Conservation (phyloP, 2,329 filamentous ascomycete genomes). For the Byssothecium circinans region DNA sequence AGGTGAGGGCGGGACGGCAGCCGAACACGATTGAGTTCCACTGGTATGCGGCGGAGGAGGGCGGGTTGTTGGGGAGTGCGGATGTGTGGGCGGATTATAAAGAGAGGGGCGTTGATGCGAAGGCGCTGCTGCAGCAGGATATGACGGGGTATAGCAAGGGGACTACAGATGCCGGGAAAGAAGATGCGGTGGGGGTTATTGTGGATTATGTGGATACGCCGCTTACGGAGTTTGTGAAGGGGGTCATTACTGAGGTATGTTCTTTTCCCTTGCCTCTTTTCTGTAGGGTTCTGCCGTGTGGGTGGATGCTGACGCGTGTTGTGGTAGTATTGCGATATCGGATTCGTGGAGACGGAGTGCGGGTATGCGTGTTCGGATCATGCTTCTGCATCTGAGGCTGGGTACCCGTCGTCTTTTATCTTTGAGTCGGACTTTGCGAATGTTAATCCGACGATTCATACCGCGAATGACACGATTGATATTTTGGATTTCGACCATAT, state of each 20-base stretch:
- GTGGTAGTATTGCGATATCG: conserved; percentile 75
- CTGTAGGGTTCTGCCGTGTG: neutral
- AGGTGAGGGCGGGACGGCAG: conserved; percentile 68
- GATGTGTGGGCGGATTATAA: conserved; percentile 83
- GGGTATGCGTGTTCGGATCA: conserved; percentile 82
- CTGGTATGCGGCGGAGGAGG: conserved; percentile 88
- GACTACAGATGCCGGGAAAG: conserved; percentile 75
- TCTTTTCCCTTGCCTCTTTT: neutral
- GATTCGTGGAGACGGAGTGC: conserved; percentile 82
- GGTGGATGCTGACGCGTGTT: neutral
- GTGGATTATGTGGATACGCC: conserved; percentile 82
- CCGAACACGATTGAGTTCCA: conserved; percentile 92
- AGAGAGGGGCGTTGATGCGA: conserved; percentile 71
- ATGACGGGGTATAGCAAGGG: conserved; percentile 82
- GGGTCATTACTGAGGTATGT: conserved; percentile 63
- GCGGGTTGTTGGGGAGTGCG: conserved; percentile 80
- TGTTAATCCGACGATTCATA: conserved; percentile 66
- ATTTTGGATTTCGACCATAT: conserved; percentile 81
- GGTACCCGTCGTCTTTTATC: conserved; percentile 72
- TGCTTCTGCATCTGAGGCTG: conserved; percentile 69
- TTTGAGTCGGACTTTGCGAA: conserved; percentile 69
- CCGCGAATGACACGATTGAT: conserved; percentile 67
- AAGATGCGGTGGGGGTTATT: conserved; percentile 85
- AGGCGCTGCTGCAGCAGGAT: conserved; percentile 96
- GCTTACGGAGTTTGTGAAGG: conserved; percentile 85